phyloP scores from a whole-genome alignment of 495 filamentous ascomycete genomes.

The Neurospora sublineolata region DNA sequence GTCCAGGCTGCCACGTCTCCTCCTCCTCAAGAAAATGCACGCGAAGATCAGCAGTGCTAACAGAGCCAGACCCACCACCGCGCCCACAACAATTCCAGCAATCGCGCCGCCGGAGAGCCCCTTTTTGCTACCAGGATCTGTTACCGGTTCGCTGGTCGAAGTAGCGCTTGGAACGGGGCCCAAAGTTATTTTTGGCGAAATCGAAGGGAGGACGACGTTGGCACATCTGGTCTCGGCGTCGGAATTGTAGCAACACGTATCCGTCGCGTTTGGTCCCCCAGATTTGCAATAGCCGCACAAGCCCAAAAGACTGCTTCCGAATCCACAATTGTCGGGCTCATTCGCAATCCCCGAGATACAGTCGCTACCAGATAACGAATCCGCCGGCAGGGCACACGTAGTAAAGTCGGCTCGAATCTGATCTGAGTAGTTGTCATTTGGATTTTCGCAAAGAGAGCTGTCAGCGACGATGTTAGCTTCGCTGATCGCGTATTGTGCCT shows the following conservation, averaged over 20 bases:
- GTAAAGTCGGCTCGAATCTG: constrained; percentile 90
- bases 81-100: constrained; percentile 81
- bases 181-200: constrained; percentile 59
- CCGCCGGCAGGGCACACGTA: constrained; percentile 69
- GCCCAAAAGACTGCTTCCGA: constrained; percentile 63
- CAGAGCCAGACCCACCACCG: constrained; percentile 59
- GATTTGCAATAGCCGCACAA: constrained; percentile 77
- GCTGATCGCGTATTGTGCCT: constrained; percentile 77
- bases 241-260: constrained; percentile 88
- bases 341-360: constrained; percentile 72
- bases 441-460: constrained; percentile 54
- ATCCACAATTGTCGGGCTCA: constrained; percentile 84
- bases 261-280: constrained; percentile 79
- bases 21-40: constrained; percentile 46
- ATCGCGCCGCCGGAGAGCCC: constrained; percentile 74
- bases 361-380: constrained; percentile 54
- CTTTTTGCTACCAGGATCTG: constrained; percentile 16
- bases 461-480: constrained; percentile 77
- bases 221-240: constrained; percentile 57
- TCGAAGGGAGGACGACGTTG: constrained; percentile 61
- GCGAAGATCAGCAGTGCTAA: constrained; percentile 51
- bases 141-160: constrained; percentile 31
- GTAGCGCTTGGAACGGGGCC: constrained; percentile 36
- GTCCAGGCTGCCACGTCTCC: constrained; percentile 46
- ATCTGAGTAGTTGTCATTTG: constrained; percentile 48